Base-by-base conservation (phyloP, 805 yeast genomes). In the Metschnikowia continentalis region DNA sequence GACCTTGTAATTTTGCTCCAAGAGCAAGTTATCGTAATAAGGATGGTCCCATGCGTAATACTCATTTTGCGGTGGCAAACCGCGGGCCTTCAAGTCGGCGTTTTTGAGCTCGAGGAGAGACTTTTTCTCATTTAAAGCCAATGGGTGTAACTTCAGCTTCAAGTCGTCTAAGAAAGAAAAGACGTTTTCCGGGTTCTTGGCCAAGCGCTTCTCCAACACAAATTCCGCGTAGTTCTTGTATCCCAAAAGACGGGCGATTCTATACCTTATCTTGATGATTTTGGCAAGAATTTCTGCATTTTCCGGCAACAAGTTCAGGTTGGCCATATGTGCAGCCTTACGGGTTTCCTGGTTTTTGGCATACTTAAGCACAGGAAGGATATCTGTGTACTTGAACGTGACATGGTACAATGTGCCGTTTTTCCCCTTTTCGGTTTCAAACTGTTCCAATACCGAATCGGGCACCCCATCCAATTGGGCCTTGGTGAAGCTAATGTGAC, bases 311-410 rank as follows among this genome's bases (percentile, higher is more conserved):
- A 86, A 84, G 64, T 81, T 80, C 65, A 84, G 89, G 65, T 84
- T 85, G 30, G 84, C 90, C 42, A 79, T 60, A 58, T 75, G 84
- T 1, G 90, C 89, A 11, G 66, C 62, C 61, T 80, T 82, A 69
- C 96, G 80, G 2, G 94, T 86, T 19, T 77, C 78, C 40, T 82
- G 76, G 55, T 69, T 69, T 50, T 76, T 73, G 40, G 95, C 91
- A 65, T 82, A 82, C 64, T 86, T 86, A 66, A 87, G 67, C n/a
- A 86, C 85, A 1, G 95, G 95, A 54, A 84, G 71, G 44, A 85
- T 66, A 62, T 88, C 96, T 1, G 96, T 94, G 61, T 86, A 86
- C 66, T 89, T 88, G 72, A 80, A 87, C 2, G 94, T 85, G 75
- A 89, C 85, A 62, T 84, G 84, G 54, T 64, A 66, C 47, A 69